Percentiles rank a stretch among this genome's conserved stretches.
Evolutionary conservation across 1,139 yeast species (phyloP).

Genomic region (Pichia sp.): DNA sequence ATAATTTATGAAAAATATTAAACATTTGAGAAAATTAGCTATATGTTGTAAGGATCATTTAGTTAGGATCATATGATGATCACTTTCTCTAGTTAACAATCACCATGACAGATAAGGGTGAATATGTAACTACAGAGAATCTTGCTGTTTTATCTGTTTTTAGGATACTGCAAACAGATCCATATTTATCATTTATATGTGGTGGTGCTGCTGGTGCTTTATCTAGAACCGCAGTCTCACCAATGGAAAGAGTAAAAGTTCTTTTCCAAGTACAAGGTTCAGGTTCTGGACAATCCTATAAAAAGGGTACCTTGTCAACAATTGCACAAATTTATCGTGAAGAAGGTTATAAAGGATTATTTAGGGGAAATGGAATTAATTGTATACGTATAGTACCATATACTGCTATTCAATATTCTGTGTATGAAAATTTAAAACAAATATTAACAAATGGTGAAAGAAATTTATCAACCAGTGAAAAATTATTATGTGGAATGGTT

Average conservation of each 20-base stretch:
- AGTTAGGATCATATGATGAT: no score
- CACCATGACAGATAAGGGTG: not conserved
- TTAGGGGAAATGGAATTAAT: constrained; percentile 85
- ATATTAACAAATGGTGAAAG: constrained; percentile 31
- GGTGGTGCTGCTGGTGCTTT: constrained; percentile 91
- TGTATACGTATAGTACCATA: constrained; percentile 89
- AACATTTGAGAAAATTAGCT: no score
- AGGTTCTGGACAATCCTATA: constrained; percentile 34
- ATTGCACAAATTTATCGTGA: constrained; percentile 74
- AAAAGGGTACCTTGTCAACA: constrained; percentile 70
- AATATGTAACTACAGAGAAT: not conserved
- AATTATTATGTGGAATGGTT: constrained; percentile 69
- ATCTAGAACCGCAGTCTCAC: constrained; percentile 88
- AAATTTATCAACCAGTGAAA: constrained; percentile 41
- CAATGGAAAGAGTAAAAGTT: constrained; percentile 91
- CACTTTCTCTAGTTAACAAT: not conserved
- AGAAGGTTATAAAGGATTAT: constrained; percentile 84
- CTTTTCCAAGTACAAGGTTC: constrained; percentile 78
- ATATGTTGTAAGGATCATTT: no score
- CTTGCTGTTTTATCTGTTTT: not conserved
- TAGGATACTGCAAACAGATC: constrained; percentile 20
- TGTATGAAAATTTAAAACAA: constrained; percentile 37
- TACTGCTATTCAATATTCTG: constrained; percentile 89
- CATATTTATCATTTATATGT: constrained; percentile 49
- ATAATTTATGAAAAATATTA: no score